Evolutionary conservation across 2,329 filamentous ascomycete species (phyloP), one percentile per base, ranked within the genome.

Genomic region (Pseudopithomyces chartarum): DNA sequence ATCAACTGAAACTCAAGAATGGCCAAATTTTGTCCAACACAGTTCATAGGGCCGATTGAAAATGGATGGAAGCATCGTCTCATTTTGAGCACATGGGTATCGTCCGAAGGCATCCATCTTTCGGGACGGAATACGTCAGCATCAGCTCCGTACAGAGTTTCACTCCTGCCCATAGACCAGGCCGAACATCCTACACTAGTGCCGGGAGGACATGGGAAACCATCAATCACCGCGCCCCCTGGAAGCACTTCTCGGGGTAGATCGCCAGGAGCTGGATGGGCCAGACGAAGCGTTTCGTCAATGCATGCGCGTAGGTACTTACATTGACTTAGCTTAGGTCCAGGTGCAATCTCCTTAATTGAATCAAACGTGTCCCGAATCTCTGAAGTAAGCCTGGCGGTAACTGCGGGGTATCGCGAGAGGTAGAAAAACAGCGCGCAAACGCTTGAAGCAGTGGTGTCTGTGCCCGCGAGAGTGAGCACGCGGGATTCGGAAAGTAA

Each of bases 401-500:
- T 44, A 5, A 49, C 46, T n/a, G 4, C n/a, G 4, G 55, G 49
- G 49, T 62, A 44, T 15, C 47, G 52, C 19, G 55, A n/a, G 13
- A 60, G 47, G 46, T 58, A 62, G 45, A 62, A 62, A 26, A 58
- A 56, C 10, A 58, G 19, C 15, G 42, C 57, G 36, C 19, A 39
- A 5, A 58, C 20, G 10, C 43, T 49, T 5, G 23, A 38, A 3
- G 60, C 45, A 4, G 52, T 47, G 8, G 57, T 62, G 44, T 62
- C 55, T 19, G 60, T 52, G n/a, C 60, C 60, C 5, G 57, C 55
- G 6, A 62, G 15, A 8, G 53, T 39, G 20, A 62, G 54, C 3
- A 57, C 26, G 3, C 42, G 45, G 11, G 57, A 44, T 36, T 61
- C 59, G 22, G 49, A 50, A 62, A 73, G 75, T 13, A 81, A 57